Base-by-base conservation (phyloP, 345 rosid species). In the Balakata baccata region DNA sequence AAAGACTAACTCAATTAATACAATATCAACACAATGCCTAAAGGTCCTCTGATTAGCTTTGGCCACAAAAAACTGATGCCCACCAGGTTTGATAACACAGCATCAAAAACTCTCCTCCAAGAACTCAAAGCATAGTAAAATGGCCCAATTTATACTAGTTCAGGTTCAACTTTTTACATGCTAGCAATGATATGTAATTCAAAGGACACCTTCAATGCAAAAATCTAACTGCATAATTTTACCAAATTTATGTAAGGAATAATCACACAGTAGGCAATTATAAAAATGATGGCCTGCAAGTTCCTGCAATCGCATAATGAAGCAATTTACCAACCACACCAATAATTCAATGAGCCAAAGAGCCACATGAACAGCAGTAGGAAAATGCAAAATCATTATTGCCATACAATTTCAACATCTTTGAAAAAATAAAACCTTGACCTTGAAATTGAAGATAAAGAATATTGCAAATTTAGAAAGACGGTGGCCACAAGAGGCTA, bases 401-500 rank as follows among this genome's bases (percentile, higher is more conserved):
- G 18, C 58, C 58, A 9, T 38, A 14, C 18, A 51, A 63, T 49
- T 50, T 4, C 29, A 4, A 47, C 6, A 72, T n/a, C 38, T 60
- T 29, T 50, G 51, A 49, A 37, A 38, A 25, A 46, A 45, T 58
- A 39, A 29, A 71, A 23, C 10, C 57, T 29, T 34, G 25, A 54
- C 46, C 34, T 46, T 45, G 18, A 37, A 18, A 29, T 14, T 25
- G 41, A 13, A 46, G 39, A 38, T n/a, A 41, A 52, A 38, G 18
- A 41, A 3, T 16, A 54, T 17, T 14, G 22, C 57, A 73, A 53
- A 22, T 64, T 11, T 53, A 10, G 17, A 39, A 56, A 53, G 47
- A 57, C 64, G 41, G 43, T 29, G 45, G 56, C 75, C 25, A n/a
- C 67, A 71, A 60, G 67, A 17, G 38, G 34, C 41, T n/a, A 54